Evolutionary conservation across 768 basidiomycete species (phyloP), one percentile per base, ranked within the genome.

Genomic region (Tephrocybe sp.): DNA sequence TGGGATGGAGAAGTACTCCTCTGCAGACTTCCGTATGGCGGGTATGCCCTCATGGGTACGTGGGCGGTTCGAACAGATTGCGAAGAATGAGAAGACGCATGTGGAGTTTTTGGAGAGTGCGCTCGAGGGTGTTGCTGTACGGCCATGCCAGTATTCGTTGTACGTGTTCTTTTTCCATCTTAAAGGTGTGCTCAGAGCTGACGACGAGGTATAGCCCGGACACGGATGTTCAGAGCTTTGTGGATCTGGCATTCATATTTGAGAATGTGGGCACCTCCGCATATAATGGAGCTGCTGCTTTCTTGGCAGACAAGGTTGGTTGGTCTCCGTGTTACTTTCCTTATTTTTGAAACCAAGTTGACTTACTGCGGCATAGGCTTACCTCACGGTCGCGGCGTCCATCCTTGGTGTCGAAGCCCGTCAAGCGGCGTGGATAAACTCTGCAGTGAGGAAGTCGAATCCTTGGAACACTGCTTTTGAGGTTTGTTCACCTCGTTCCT

Each of bases 121-220:
- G 24, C 65, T 77, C 5, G 70, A 68, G 0, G 62, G 51, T 1
- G 51, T 59, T 25, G 74, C 79, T 8, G 69, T 77, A 11, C 47
- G 75, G 58, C 68, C 79, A 3, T 89, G 87, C 70, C 64, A 71
- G n/a, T 89, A 89, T 64, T 57, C 58, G 35, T 85, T 87, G 81
- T 82, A 51, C 39, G 78, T 67, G 1, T 13, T 32, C 2, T 31
- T 49, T 48, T 22, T 44, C 34, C 28, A 7, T 50, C 32, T 16
- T 5, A 16, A 21, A 6, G 3, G 35, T 3, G 40, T 44, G 32
- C 42, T 27, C 2, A 34, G 15, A 5, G 16, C 39, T 53, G 27
- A 57, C 43, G 7, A 18, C 7, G 12, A 35, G 21, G 11, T 40
- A 26, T 13, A 75, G 73, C 70, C 71, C 75, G 6, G 73, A 78